These are phyloP conservation scores for Corynascus novoguineensis DNA, from an alignment of 495 filamentous ascomycete genomes.

Conservation along the genomic window DNA sequence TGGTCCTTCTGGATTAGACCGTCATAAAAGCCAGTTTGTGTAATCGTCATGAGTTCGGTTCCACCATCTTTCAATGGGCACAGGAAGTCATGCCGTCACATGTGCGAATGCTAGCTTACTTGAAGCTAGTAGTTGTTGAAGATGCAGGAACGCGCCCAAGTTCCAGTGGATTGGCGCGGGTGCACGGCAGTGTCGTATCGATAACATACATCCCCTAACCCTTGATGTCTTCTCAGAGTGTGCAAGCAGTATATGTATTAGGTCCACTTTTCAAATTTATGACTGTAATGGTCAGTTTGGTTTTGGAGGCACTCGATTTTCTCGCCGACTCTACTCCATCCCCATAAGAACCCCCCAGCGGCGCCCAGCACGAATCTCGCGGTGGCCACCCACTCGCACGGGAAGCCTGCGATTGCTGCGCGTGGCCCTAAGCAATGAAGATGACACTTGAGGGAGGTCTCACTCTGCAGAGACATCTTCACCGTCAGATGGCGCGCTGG, in stretches of 20 bases:
- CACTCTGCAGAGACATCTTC: slow-evolving; percentile 51
- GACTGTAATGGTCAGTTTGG: slow-evolving; percentile 48
- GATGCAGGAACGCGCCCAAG: not conserved
- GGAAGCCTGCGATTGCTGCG: slow-evolving; percentile 46
- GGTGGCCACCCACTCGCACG: slow-evolving; percentile 47
- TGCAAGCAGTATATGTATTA: slow-evolving; percentile 22
- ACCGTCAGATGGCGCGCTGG: slow-evolving; percentile 50
- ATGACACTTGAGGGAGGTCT: slow-evolving; percentile 45
- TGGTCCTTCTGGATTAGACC: too few species aligned
- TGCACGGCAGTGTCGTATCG: not conserved
- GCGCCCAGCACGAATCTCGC: slow-evolving; percentile 50
- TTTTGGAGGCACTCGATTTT: slow-evolving; percentile 45
- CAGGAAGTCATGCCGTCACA: too few species aligned
- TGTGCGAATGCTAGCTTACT: too few species aligned
- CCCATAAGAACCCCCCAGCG: slow-evolving; percentile 44
- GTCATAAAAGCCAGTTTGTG: not conserved
- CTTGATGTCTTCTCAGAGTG: not conserved
- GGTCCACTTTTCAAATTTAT: slow-evolving; percentile 1
- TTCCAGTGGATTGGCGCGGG: not conserved
- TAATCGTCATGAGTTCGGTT: not conserved
- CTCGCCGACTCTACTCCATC: slow-evolving; percentile 38
- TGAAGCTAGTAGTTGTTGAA: not conserved
- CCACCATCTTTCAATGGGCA: too few species aligned
- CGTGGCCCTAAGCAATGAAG: slow-evolving; percentile 46
- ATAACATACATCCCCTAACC: slow-evolving; percentile 6